Evolutionary conservation across 225 moss, liverwort and hornwort species (phyloP).

Genomic region (Straminergon stramineum): DNA sequence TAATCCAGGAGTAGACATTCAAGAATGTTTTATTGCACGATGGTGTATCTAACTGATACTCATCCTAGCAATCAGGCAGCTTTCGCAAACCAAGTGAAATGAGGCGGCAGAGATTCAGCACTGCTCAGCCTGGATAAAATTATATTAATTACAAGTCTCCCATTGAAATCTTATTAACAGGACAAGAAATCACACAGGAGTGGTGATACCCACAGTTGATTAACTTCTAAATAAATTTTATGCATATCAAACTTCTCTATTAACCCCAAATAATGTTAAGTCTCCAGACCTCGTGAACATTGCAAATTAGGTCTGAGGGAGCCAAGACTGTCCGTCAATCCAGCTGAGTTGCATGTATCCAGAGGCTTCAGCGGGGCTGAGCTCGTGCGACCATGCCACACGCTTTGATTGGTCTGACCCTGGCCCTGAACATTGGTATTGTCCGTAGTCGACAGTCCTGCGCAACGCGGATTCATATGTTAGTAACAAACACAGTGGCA

Average conservation of each 20-base stretch:
- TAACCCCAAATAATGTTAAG: not conserved
- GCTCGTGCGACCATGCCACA: constrained; percentile 38
- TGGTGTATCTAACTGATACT: not conserved
- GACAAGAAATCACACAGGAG: not conserved
- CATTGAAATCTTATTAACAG: not conserved
- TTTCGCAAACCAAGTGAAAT: not conserved
- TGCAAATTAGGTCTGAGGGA: constrained; percentile 5
- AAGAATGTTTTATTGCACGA: not conserved
- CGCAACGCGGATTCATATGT: not conserved
- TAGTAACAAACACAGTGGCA: not conserved
- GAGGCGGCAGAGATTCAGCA: constrained; percentile 10
- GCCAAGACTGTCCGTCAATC: constrained; percentile 49
- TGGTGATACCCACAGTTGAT: not conserved
- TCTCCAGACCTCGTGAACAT: not conserved
- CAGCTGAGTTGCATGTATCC: constrained; percentile 34
- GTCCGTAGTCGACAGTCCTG: constrained; percentile 52
- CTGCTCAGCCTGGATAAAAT: constrained; percentile 3
- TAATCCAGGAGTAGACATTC: not conserved
- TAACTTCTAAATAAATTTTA: not conserved
- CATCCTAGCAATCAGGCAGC: not conserved
- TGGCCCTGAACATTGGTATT: constrained; percentile 43
- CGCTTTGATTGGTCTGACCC: constrained; percentile 16
- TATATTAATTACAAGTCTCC: not conserved
- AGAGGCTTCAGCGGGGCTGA: constrained; percentile 20
- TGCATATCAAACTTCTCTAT: not conserved